Evolutionary conservation across 495 filamentous ascomycete genomes (phyloP), one percentile per base, ranked within the genome.

Genomic region (Neurospora tetraspora): DNA sequence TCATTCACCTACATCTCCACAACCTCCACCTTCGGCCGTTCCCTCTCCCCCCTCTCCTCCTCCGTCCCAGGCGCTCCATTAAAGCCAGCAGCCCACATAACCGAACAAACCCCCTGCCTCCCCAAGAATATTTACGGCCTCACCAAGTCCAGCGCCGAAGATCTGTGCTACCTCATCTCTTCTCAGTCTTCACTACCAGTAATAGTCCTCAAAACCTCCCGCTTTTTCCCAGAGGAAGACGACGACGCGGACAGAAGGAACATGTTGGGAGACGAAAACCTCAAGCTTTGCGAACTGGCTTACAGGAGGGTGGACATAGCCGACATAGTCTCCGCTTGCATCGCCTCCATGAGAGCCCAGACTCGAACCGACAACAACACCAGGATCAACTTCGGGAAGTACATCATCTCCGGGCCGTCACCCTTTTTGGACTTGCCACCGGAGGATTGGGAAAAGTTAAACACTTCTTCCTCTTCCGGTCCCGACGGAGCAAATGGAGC

Each of bases 61-160:
- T 73, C 77, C 2, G 0, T 42, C 0, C 37, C 39, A 0, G 76
- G 76, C 38, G 2, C 36, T 1, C 78, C 78, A 34, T 34, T 34
- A 5, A 6, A 39, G 3, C 78, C 76, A 8, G 75, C 79, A 14
- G 71, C 40, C 14, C 78, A 77, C 76, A 81, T 81, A 69, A 70
- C 75, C 69, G 79, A 81, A 65, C n/a, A 53, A 2, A 75, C 77
- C 9, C 47, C 34, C 1, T 73, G 73, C 37, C 31, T 23, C 3
- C 76, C 78, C 4, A 81, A 81, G 27, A 81, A 81, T 68, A 77
- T 81, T 47, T 81, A 81, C 71, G 79, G 79, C 69, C 69, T 72
- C 11, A 79, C 78, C 39, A 81, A 81, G 69, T 39, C 61, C 18
- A 74, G 74, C 2, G 79, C 79, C 11, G 79, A 81, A 65, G 78